These are phyloP conservation scores for Spizellomyces punctatus DNA, from an alignment of 192 early-diverging fungal genomes.

Conservation along the genomic window DNA sequence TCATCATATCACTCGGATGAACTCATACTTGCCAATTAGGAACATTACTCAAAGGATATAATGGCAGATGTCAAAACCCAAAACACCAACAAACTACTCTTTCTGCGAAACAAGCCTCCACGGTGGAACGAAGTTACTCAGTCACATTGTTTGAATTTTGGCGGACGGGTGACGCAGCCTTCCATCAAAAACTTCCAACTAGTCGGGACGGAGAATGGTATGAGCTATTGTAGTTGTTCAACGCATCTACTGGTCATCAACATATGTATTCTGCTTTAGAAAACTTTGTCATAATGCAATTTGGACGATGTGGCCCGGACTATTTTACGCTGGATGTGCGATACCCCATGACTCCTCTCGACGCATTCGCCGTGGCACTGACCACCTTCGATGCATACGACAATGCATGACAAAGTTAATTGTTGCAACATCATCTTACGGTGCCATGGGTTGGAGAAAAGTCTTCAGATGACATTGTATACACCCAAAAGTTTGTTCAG, in stretches of 20 bases:
- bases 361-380: slow-evolving; percentile 62
- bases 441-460: too few relatives aligned
- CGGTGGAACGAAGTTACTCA: slow-evolving; percentile 70
- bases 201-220: slow-evolving; percentile 50
- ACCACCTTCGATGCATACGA: slow-evolving; percentile 69
- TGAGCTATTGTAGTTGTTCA: background rate
- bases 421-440: too few relatives aligned
- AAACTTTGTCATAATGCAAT: slow-evolving; percentile 58
- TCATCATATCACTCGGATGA: background rate
- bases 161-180: slow-evolving; percentile 63
- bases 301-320: slow-evolving; percentile 66
- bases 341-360: slow-evolving; percentile 59
- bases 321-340: slow-evolving; percentile 59
- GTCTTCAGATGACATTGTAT: too few relatives aligned
- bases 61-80: slow-evolving; percentile 52
- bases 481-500: too few relatives aligned
- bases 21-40: slow-evolving; percentile 5
- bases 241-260: background rate
- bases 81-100: slow-evolving; percentile 54
- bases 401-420: slow-evolving; percentile 37
- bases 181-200: slow-evolving; percentile 68
- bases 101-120: slow-evolving; percentile 64
- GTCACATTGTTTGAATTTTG: slow-evolving; percentile 65
- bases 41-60: slow-evolving; percentile 51
- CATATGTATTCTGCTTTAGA: slow-evolving; percentile 24